Base-by-base conservation (phyloP, 306 rosid genomes). In the Pueraria montana region DNA sequence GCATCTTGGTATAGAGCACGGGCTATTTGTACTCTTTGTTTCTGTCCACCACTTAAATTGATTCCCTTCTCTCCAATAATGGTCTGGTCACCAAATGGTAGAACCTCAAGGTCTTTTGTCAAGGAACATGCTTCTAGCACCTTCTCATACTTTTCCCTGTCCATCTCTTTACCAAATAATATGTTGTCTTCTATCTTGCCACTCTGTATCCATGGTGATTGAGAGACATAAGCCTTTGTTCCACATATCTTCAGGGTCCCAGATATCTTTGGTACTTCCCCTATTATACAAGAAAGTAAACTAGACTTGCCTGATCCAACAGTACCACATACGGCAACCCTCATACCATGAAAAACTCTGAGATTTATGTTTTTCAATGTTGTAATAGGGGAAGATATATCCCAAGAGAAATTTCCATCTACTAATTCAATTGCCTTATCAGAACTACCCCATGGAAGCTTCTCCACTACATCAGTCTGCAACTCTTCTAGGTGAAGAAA, bases 271-370 rank as follows among this genome's bases (percentile, higher is more conserved):
- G 97, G 92, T 20, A 95, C 83, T 87, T 95, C 98, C 69, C 98
- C 98, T 2, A 95, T 65, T 23, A 93, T 86, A 58, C 91, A 91
- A 27, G 97, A 93, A 64, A 95, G 88, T 80, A 95, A 84, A 91
- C 94, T 94, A 20, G 98, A 94, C 87, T 94, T 94, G 17, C 98
- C 98, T 0, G 97, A 89, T 63, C 98, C 98, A 36, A 95, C 97
- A 3, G 92, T 87, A 18, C 98, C 98, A 86, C 98, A 95, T 74
- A 93, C 83, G 68, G 98, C 98, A 86, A 95, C 93, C 81, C 83
- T 86, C 92, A 89, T 93, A 48, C 98, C 94, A 50, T 73, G 88
- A 14, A 38, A 69, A 58, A 92, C 76, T 78, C 72, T 87, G 46
- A 95, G 43, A 82, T 83, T 85, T 46, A 93, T 86, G 82, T 91